A percentile compares a stretch with the other conserved stretches of the same genome.
phyloP scores from a whole-genome alignment of 768 basidiomycete genomes.

The Boletus reticuloceps region DNA sequence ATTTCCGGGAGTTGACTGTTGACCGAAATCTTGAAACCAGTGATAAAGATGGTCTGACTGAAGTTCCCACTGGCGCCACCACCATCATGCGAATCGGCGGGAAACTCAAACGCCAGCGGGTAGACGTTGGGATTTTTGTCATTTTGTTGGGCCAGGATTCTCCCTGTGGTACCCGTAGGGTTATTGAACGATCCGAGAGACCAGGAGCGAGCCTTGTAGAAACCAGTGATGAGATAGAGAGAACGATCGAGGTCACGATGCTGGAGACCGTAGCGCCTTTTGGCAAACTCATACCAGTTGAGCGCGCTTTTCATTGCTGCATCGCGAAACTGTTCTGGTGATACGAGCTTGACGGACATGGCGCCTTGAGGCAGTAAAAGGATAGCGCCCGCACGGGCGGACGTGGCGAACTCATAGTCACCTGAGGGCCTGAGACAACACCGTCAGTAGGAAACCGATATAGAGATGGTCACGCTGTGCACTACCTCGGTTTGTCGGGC shows the following conservation, averaged over 20 bases:
- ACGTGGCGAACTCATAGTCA: neutral
- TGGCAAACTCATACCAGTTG: neutral
- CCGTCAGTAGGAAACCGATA: neutral
- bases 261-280: neutral
- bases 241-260: neutral
- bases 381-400: neutral
- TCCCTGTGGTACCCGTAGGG: neutral
- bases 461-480: neutral
- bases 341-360: neutral
- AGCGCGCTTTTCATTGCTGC: neutral
- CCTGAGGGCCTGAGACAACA: neutral
- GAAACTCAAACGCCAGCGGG: neutral
- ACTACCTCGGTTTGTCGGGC: neutral
- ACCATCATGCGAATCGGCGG: neutral
- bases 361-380: neutral
- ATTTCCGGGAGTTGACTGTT: neutral
- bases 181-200: neutral
- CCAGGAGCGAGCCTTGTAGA: constrained; percentile 1
- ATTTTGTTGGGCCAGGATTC: neutral
- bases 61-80: neutral
- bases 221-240: constrained; percentile 4
- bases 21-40: neutral
- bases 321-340: neutral
- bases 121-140: neutral
- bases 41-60: neutral